Conservation (phyloP, 2,329 filamentous ascomycete genomes). For the Proliferodiscus dingleyae region DNA sequence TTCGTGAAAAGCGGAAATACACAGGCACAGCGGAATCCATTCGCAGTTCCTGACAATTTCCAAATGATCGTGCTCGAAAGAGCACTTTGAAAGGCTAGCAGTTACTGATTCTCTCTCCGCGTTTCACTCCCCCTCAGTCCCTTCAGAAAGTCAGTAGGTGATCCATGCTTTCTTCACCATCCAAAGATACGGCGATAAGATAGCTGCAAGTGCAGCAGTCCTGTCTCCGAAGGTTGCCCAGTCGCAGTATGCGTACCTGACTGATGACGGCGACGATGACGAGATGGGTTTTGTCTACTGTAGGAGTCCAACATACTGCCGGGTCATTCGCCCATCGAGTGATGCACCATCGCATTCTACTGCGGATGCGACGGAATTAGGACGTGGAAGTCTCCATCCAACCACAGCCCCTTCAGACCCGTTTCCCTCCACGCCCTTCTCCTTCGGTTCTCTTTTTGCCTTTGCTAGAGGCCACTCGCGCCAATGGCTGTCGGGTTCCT, state of each 20-base stretch:
- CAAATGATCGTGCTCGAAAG: background rate
- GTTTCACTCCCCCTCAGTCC: background rate
- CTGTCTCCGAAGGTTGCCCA: background rate
- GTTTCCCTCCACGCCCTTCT: background rate
- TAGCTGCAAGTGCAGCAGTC: background rate
- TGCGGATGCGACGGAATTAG: no score
- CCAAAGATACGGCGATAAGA: constrained; percentile 8
- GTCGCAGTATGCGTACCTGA: background rate
- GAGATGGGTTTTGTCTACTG: no score
- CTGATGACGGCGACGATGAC: constrained; percentile 1
- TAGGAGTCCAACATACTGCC: no score
- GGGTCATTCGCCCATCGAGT: no score
- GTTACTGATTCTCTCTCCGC: background rate
- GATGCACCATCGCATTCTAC: no score
- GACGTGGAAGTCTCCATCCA: background rate
- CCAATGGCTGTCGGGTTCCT: no score
- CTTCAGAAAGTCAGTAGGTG: background rate
- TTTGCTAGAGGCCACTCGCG: no score
- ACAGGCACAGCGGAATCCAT: background rate
- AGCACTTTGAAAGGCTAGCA: no score
- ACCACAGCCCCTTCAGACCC: background rate
- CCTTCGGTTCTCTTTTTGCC: no score
- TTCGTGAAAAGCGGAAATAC: background rate
- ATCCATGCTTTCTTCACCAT: constrained; percentile 3
- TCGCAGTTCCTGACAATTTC: background rate